Base-by-base conservation (phyloP, 768 basidiomycete genomes). In the Rubroboletus pulcherrimus region DNA sequence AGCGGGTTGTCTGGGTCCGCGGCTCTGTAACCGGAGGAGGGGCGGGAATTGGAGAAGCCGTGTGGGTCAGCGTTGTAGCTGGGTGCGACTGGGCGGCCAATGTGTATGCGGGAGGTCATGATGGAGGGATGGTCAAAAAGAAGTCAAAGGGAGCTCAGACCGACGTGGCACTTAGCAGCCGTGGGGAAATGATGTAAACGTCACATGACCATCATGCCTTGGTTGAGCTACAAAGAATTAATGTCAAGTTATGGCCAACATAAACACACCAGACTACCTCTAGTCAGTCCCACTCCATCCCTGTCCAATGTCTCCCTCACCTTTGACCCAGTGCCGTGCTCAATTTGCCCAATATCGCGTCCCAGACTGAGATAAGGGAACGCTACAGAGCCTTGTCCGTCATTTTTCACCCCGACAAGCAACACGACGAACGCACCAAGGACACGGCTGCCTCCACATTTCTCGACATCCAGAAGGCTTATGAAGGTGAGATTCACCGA, bases 381-480 rank as follows among this genome's bases (percentile, higher is more conserved):
- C 78, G 85, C 35, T 89, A 92, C 68, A 77, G 81, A 40, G 67
- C 81, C 6, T 70, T 93, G 29, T 92, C 91, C 5, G 78, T 93
- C 30, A 73, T 87, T 19, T 91, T 89, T 59, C 92, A 96, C 62
- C 92, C 92, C 0, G 92, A 96, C 78, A 87, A 86, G 66, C 89
- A 93, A 56, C 78, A 76, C 21, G 81, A 83, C 64, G 79, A 81
- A 50, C 68, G 68, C 17, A 71, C 77, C 56, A 84, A 81, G 64
- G 77, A 73, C 47, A 77, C 81, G 1, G 90, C 92, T 0, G 80
- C 83, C 26, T 76, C 78, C 33, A 81, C 80, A 48, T 93, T 93
- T 59, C 77, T 87, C 17, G 83, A 86, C 67, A 79, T 94, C 21
- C 89, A 92, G 60, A 86, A 86, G 60, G 91, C 92, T 12, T 93